Percentiles rank a stretch among this genome's conserved stretches.
Evolutionary conservation across 1,284 basidiomycete genomes (phyloP).

Genomic region (Golubevia pallescens): DNA sequence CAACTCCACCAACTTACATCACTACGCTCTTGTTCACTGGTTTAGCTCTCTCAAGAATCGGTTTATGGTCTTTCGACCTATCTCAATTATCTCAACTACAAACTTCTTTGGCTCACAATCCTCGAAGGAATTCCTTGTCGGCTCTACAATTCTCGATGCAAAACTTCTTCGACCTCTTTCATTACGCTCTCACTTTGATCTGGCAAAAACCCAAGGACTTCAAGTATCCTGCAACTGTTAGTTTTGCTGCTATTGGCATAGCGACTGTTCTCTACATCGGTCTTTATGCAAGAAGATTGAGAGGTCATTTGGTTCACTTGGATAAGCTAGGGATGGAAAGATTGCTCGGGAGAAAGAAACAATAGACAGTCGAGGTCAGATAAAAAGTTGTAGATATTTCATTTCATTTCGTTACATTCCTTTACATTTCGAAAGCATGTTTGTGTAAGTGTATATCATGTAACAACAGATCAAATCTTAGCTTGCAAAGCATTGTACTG

Average conservation of each 20-base stretch:
- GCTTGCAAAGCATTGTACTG: background rate
- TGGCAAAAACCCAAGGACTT: slow-evolving; percentile 37
- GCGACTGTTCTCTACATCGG: slow-evolving; percentile 41
- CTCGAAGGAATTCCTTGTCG: slow-evolving; percentile 33
- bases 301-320: slow-evolving; percentile 46
- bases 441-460: no score
- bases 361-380: background rate
- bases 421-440: no score
- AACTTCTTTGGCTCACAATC: slow-evolving; percentile 7
- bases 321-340: slow-evolving; percentile 10
- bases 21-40: slow-evolving; percentile 56
- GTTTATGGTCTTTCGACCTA: slow-evolving; percentile 70
- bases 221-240: slow-evolving; percentile 38
- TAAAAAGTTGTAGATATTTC: no score
- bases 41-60: slow-evolving; percentile 68
- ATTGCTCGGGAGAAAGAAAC: background rate
- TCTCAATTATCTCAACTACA: slow-evolving; percentile 67
- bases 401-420: no score
- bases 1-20: slow-evolving; percentile 32
- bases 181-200: slow-evolving; percentile 40
- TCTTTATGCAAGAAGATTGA: slow-evolving; percentile 34
- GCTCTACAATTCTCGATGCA: slow-evolving; percentile 40
- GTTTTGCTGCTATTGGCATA: slow-evolving; percentile 24
- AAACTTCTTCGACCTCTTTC: slow-evolving; percentile 33
- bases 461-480: no score